Base-by-base conservation (phyloP, 176 grass and related monocot species). In the bread wheat (Triticum aestivum) region DNA sequence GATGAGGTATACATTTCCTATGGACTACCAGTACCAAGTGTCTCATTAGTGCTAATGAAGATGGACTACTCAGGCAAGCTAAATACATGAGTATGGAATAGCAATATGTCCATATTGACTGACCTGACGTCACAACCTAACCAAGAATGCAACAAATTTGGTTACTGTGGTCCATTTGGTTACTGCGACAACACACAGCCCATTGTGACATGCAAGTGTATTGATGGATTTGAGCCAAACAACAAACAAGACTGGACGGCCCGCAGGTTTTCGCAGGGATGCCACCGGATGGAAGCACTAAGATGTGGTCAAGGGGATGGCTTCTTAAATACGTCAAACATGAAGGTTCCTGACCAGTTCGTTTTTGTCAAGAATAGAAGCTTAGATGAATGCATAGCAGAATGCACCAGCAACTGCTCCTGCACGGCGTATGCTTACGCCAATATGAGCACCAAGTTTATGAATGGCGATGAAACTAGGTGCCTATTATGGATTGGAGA, bases 171-270 rank as follows among this genome's bases (percentile, higher is more conserved):
- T 42, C 79, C 84, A 21, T 89, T 61, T 51, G 87, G 87, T 14
- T 75, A 87, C 61, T 92, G 91, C 7, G 74, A 85, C 47, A 85
- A 52, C 12, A 87, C 75, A 4, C 34, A 84, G 35, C 42, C 59
- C 26, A 34, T 47, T 6, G 33, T 9, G 26, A 78, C 83, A 14
- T 92, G 91, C 66, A 70, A 30, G 21, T 92, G 91, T 42, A 73
- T 87, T 7, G n/a, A 72, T n/a, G 91, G 91, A 8, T 92, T 89
- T 62, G 78, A 87, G 34, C 73, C 84, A 82, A 49, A 81, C 23
- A 73, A 84, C 80, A 84, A 26, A 2, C 3, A 24, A 9, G 80
- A 82, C 8, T 82, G 80, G 65, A 56, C 6, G 7, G 12, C 6
- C 1, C 8, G 21, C 20, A 21, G 56, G 5, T 73, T 73, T 59